Evolutionary conservation across 169 alveolate genomes (phyloP), one percentile per base, ranked within the genome.

Genomic region (Eimeria zaria): DNA sequence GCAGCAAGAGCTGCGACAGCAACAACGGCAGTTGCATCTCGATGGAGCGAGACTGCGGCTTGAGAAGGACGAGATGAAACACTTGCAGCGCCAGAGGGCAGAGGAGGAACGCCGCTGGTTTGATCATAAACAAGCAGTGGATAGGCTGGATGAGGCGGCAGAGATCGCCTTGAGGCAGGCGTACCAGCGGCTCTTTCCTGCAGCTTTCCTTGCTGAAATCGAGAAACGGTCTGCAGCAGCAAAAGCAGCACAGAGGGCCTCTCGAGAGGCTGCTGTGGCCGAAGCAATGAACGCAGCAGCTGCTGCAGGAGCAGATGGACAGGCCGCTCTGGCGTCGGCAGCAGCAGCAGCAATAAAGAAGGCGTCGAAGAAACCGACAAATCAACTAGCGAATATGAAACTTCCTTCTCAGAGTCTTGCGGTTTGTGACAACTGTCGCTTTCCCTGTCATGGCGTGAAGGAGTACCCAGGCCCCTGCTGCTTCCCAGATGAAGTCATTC

Each of bases 1-100:
- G 89, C 96, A 93, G 80, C 90, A 96, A 98, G 95, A 97, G 97
- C 87, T 98, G 97, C 97, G 96, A 88, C 87, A 97, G 97, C 93
- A 96, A 96, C 94, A 97, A 97, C 90, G 96, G 80, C 91, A 89
- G 81, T 88, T 95, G 55, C 95, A 95, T 51, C 88, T 67, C 16
- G 95, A 87, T 30, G 89, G 89, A 36, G 95, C 91, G 24, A 30
- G 91, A 39, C 81, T 67, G 97, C 95, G 62, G 27, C 92, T 58
- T 46, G 89, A 87, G 92, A 55, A 83, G 80, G 96, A 93, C 12
- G 91, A 84, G 46, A 80, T 64, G 44, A 71, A 89, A 41, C 95
- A 39, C 33, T 41, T 83, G 91, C 85, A 83, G 30, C 91, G 96
- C 51, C 97, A 89, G 84, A 97, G 88, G 88, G 95, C 92, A 97